Evolutionary conservation across 345 rosid species (phyloP).

Genomic region (Nasturtium officinale): DNA sequence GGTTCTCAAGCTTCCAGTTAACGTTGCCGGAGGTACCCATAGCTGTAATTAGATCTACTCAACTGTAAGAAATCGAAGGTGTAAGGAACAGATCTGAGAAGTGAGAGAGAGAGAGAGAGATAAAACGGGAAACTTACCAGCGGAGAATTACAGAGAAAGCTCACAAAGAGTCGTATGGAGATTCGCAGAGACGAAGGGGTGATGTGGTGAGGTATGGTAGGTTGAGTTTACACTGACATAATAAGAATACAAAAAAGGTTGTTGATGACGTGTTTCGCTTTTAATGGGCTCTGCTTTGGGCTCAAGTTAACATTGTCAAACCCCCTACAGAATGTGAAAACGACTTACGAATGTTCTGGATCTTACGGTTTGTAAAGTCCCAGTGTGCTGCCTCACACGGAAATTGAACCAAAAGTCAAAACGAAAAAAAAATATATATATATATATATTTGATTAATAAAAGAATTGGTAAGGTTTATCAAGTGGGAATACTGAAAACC

Average conservation of each 20-base stretch:
- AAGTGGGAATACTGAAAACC: neutral
- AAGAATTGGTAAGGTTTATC: neutral
- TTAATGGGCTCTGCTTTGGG: constrained; percentile 40
- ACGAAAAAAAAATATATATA: no score
- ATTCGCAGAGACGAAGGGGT: constrained; percentile 28
- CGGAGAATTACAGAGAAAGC: constrained; percentile 37
- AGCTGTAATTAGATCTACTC: constrained; percentile 22
- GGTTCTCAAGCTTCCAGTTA: constrained; percentile 75
- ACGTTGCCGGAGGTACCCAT: constrained; percentile 65
- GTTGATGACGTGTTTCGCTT: constrained; percentile 16
- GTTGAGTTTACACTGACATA: constrained; percentile 10
- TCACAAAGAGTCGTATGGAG: constrained; percentile 25
- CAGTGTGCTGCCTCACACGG: neutral
- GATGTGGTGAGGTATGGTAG: constrained; percentile 35
- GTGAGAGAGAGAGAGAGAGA: neutral
- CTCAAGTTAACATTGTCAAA: constrained; percentile 9
- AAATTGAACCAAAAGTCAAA: neutral
- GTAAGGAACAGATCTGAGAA: constrained; percentile 23
- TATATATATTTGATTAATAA: neutral
- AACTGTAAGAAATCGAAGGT: neutral
- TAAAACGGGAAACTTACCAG: constrained; percentile 26
- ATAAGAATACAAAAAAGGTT: neutral
- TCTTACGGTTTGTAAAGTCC: neutral
- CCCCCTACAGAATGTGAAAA: neutral
- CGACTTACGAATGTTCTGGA: constrained; percentile 11